A percentile compares a stretch with the other conserved stretches of the same genome.
phyloP scores from a whole-genome alignment of 805 yeast species.

The Saturnispora mendoncae region DNA sequence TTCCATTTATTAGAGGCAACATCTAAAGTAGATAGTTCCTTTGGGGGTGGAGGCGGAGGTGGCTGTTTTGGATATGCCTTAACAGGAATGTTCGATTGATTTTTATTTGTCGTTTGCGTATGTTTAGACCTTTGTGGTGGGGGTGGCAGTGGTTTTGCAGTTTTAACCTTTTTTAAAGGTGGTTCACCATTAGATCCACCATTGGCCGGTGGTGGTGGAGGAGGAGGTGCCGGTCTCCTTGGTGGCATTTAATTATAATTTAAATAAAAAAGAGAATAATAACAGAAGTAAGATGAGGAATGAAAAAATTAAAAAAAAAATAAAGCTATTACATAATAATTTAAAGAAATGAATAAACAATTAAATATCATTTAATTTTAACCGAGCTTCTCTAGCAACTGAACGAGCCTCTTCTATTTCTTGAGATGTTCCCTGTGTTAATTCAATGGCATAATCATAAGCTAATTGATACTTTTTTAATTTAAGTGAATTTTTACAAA shows the following conservation, averaged over 20 bases:
- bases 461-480: slow-evolving; percentile 57
- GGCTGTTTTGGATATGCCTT: slow-evolving; percentile 8
- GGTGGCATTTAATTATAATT: slow-evolving; percentile 9
- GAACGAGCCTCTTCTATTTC: slow-evolving; percentile 85
- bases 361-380: slow-evolving; percentile 31
- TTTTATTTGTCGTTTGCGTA: not conserved
- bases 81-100: too few relatives aligned
- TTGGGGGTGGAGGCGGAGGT: slow-evolving; percentile 16
- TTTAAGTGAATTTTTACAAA: slow-evolving; percentile 60
- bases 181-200: not conserved
- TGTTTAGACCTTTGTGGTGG: not conserved
- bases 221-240: slow-evolving; percentile 8
- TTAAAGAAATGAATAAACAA: not conserved
- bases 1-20: slow-evolving; percentile 51
- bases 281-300: not conserved
- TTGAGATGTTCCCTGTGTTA: slow-evolving; percentile 66
- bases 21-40: slow-evolving; percentile 22
- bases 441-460: slow-evolving; percentile 60
- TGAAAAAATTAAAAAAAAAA: not conserved
- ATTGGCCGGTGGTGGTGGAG: slow-evolving; percentile 8
- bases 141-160: slow-evolving; percentile 12
- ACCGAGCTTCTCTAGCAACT: slow-evolving; percentile 70
- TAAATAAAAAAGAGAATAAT: not conserved
- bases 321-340: not conserved
- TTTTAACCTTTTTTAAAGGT: slow-evolving; percentile 1